Conservation (phyloP, 2,329 filamentous ascomycete genomes). For the Ceratocystis albifundus region DNA sequence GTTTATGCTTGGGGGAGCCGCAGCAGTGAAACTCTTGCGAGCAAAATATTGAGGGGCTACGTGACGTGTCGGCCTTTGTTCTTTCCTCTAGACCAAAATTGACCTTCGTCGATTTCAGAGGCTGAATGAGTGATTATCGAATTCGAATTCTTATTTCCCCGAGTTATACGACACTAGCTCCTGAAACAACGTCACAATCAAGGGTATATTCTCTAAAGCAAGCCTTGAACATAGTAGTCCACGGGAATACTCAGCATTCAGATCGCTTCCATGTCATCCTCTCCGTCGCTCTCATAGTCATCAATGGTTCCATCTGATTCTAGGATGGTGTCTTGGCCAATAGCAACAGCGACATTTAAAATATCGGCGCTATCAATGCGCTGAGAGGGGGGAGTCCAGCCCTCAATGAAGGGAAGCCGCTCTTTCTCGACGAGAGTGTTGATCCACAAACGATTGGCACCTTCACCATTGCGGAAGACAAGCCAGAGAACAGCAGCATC, state of each 20-base stretch:
- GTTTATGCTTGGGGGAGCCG: not conserved
- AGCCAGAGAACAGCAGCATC: constrained; percentile 26
- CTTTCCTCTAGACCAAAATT: not conserved
- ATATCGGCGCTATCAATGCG: constrained; percentile 4
- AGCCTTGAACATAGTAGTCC: no score
- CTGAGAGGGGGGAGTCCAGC: constrained; percentile 13
- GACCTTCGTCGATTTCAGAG: no score
- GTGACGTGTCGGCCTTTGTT: not conserved
- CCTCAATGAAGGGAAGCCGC: constrained; percentile 22
- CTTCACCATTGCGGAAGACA: constrained; percentile 25
- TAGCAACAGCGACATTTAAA: constrained; percentile 2
- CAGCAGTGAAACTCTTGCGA: not conserved
- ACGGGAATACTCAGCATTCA: no score
- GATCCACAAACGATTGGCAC: constrained; percentile 25
- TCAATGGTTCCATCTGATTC: not conserved
- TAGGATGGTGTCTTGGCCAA: constrained; percentile 8
- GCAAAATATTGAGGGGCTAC: not conserved
- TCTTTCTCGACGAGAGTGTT: constrained; percentile 24
- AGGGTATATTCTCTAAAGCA: no score
- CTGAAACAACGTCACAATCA: no score
- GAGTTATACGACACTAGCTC: no score
- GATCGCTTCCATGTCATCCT: no score
- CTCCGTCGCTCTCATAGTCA: no score
- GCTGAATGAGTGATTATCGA: no score
- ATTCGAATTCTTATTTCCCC: no score